Percentiles rank a stretch among this genome's conserved stretches.
Conservation (phyloP, 495 filamentous ascomycete species). For the Penicillium dipodomyicola region DNA sequence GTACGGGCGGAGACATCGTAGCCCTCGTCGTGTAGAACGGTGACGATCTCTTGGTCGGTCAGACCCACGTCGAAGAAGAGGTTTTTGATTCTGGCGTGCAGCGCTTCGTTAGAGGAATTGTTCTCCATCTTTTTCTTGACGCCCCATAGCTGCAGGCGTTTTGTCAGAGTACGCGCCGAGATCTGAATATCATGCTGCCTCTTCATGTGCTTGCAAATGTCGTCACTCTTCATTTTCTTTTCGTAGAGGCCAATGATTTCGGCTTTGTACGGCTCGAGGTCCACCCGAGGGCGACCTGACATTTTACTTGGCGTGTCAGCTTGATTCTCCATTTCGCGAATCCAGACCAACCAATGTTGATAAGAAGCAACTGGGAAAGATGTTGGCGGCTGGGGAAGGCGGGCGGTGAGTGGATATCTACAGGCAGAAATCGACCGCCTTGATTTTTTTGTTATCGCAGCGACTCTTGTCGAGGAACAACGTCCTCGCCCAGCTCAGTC, state of each 20-base stretch:
- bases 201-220: slow-evolving; percentile 13
- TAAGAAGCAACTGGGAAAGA: neutral
- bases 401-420: neutral
- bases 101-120: slow-evolving; percentile 2
- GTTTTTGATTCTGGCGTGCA: slow-evolving; percentile 6
- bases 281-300: slow-evolving; percentile 3
- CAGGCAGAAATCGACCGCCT: slow-evolving; percentile 27
- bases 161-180: slow-evolving; percentile 9
- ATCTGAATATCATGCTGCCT: slow-evolving; percentile 11
- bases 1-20: slow-evolving; percentile 9
- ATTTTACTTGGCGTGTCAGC: neutral
- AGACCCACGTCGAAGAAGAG: slow-evolving; percentile 11
- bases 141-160: slow-evolving; percentile 10
- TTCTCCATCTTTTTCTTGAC: slow-evolving; percentile 7
- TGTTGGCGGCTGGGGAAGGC: neutral
- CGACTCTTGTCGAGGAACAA: neutral
- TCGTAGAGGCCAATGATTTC: slow-evolving; percentile 4
- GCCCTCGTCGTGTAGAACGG: slow-evolving; percentile 10
- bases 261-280: slow-evolving; percentile 1
- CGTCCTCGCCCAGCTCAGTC: slow-evolving; percentile 5
- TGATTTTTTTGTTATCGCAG: slow-evolving; percentile 32
- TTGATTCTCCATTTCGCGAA: neutral
- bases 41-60: slow-evolving; percentile 4
- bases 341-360: neutral
- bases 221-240: slow-evolving; percentile 10